Conservation (phyloP, 768 basidiomycete genomes). For the Pleurotus pulmonarius region DNA sequence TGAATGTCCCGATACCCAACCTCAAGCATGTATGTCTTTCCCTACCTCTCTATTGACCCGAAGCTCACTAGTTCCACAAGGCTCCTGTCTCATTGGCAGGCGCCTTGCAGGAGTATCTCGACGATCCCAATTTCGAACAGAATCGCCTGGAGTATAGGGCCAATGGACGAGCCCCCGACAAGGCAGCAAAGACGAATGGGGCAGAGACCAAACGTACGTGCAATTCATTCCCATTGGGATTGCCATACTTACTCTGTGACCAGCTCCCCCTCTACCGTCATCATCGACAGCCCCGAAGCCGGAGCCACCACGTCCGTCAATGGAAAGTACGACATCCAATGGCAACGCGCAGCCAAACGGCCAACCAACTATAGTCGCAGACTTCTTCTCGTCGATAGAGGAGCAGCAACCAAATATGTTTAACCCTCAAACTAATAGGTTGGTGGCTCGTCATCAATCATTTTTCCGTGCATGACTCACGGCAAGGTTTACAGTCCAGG, state of each 20-base stretch:
- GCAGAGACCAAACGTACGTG: slow-evolving; percentile 23
- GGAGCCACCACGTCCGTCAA: slow-evolving; percentile 13
- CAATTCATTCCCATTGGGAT: not conserved
- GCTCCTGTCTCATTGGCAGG: slow-evolving; percentile 94
- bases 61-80: slow-evolving; percentile 31
- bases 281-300: not conserved
- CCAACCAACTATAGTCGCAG: slow-evolving; percentile 47
- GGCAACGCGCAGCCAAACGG: slow-evolving; percentile 11
- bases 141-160: slow-evolving; percentile 90
- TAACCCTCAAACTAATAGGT: slow-evolving; percentile 62
- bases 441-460: slow-evolving; percentile 5
- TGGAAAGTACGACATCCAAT: no score
- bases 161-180: slow-evolving; percentile 66
- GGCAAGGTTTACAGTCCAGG: slow-evolving; percentile 34
- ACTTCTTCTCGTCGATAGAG: slow-evolving; percentile 91
- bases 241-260: not conserved
- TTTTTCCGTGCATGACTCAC: no score
- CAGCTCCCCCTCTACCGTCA: not conserved
- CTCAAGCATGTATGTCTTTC: slow-evolving; percentile 71
- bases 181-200: slow-evolving; percentile 18
- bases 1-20: slow-evolving; percentile 93
- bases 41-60: not conserved
- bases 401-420: slow-evolving; percentile 72
- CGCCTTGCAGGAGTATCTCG: slow-evolving; percentile 91
- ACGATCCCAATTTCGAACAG: slow-evolving; percentile 95